Evolutionary conservation across 495 filamentous ascomycete species (phyloP).

Genomic region (Lepraria neglecta): DNA sequence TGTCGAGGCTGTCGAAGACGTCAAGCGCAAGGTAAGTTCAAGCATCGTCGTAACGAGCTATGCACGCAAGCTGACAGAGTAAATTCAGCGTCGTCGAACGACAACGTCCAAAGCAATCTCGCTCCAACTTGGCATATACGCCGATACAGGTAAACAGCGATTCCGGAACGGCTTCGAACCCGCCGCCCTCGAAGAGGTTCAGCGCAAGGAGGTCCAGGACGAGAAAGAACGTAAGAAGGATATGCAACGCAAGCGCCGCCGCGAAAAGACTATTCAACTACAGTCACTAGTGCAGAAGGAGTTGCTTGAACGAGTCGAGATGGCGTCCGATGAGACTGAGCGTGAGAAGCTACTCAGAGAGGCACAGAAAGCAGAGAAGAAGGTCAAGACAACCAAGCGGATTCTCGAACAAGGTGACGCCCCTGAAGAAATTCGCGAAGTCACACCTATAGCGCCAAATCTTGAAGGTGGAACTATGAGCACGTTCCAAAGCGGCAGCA

Average conservation of each 20-base stretch:
- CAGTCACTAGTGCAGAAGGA: slow-evolving; percentile 81
- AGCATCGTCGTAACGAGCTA: slow-evolving; percentile 29
- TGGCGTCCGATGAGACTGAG: slow-evolving; percentile 71
- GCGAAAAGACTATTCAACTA: slow-evolving; percentile 86
- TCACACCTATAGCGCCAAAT: slow-evolving; percentile 70
- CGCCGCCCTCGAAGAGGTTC: slow-evolving; percentile 75
- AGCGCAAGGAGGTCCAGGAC: slow-evolving; percentile 79
- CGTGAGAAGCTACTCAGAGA: slow-evolving; percentile 69
- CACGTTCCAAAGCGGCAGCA: slow-evolving; percentile 66
- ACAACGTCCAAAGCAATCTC: slow-evolving; percentile 44
- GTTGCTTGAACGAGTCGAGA: slow-evolving; percentile 66
- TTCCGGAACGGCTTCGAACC: slow-evolving; percentile 54
- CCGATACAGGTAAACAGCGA: slow-evolving; percentile 46
- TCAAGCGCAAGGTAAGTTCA: slow-evolving; percentile 52
- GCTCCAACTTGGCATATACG: slow-evolving; percentile 49
- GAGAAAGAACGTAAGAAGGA: slow-evolving; percentile 99
- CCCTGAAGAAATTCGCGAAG: slow-evolving; percentile 69
- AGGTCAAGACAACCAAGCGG: slow-evolving; percentile 74
- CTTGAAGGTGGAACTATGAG: slow-evolving; percentile 83
- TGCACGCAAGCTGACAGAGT: slow-evolving; percentile 32
- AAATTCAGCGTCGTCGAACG: slow-evolving; percentile 48
- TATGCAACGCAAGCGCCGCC: slow-evolving; percentile 94
- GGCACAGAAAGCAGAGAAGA: slow-evolving; percentile 78
- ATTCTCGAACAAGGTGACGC: slow-evolving; percentile 78
- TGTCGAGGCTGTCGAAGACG: slow-evolving; percentile 49